Conservation (phyloP, 75 land plant genomes). For the Ceratopteris richardii region DNA sequence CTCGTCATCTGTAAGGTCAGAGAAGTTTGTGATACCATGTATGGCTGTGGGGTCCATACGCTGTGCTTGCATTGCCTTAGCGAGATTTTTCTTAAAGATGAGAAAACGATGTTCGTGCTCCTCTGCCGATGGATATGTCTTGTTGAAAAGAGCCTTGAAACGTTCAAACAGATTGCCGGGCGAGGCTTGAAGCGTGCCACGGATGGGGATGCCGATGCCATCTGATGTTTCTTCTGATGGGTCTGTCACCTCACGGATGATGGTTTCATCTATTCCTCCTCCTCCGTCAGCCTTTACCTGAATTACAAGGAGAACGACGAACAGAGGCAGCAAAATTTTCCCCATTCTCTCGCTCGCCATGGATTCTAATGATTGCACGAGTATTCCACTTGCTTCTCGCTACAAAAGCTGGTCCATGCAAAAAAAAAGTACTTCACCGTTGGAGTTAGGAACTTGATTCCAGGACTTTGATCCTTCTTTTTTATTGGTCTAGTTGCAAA, state of each 20-base stretch:
- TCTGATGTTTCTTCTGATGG: not conserved
- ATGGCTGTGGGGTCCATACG: conserved; percentile 65
- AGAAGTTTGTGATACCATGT: conserved; percentile 93
- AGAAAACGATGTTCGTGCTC: conserved; percentile 60
- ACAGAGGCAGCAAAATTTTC: not conserved
- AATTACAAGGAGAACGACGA: not conserved
- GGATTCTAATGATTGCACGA: too few species aligned
- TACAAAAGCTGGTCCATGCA: too few species aligned
- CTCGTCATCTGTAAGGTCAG: conserved; percentile 81
- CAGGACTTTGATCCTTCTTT: too few species aligned
- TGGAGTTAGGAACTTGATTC: too few species aligned
- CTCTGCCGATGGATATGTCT: conserved; percentile 44
- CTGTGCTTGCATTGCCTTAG: conserved; percentile 63
- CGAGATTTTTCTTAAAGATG: conserved; percentile 62
- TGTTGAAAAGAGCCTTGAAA: conserved; percentile 49
- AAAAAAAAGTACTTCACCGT: too few species aligned
- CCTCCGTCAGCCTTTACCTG: not conserved
- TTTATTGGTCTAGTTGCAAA: too few species aligned
- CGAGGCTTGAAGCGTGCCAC: not conserved
- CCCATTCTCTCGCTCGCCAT: not conserved
- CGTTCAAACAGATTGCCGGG: conserved; percentile 29
- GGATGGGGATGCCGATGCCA: conserved; percentile 27
- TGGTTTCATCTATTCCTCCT: not conserved
- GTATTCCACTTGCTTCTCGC: too few species aligned
- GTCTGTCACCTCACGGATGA: conserved; percentile 20